Evolutionary conservation across 148 eudicot genomes (phyloP).

Genomic region (Vaccinium darrowii): DNA sequence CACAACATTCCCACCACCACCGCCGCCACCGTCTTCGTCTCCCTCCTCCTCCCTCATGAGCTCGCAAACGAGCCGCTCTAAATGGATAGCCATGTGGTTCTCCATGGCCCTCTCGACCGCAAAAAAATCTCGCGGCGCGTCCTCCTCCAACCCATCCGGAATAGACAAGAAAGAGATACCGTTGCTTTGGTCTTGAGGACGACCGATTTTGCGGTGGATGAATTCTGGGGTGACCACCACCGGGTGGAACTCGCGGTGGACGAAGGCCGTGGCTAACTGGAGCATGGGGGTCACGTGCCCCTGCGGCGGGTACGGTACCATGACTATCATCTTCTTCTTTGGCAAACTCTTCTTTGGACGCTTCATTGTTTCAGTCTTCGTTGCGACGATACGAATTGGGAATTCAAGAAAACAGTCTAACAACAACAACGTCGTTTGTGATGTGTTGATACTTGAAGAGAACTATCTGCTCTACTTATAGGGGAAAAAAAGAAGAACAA

Average conservation of each 20-base stretch:
- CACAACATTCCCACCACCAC: conserved; percentile 14
- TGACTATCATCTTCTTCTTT: conserved; percentile 16
- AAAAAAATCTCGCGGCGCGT: conserved; percentile 35
- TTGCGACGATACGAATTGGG: no score
- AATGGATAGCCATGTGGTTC: conserved; percentile 32
- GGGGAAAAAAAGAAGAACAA: no score
- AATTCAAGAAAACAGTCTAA: no score
- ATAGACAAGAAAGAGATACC: conserved; percentile 23
- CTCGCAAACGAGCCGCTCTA: conserved; percentile 24
- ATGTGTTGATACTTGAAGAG: not conserved
- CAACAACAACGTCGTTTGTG: not conserved
- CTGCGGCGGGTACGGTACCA: conserved; percentile 58
- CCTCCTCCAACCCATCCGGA: conserved; percentile 34
- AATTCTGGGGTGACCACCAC: conserved; percentile 38
- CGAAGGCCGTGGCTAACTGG: conserved; percentile 32
- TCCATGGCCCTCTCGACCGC: conserved; percentile 49
- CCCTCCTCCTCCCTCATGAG: conserved; percentile 10
- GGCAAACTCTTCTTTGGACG: not conserved
- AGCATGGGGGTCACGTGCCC: conserved; percentile 57
- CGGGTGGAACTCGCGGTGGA: conserved; percentile 22
- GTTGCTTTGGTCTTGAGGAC: not conserved
- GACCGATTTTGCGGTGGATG: conserved; percentile 33
- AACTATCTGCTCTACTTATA: no score
- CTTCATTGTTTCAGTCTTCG: not conserved
- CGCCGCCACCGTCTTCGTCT: not conserved